Evolutionary conservation across 176 grass and related monocot genomes (phyloP).

Genomic region (Carex cristatella): DNA sequence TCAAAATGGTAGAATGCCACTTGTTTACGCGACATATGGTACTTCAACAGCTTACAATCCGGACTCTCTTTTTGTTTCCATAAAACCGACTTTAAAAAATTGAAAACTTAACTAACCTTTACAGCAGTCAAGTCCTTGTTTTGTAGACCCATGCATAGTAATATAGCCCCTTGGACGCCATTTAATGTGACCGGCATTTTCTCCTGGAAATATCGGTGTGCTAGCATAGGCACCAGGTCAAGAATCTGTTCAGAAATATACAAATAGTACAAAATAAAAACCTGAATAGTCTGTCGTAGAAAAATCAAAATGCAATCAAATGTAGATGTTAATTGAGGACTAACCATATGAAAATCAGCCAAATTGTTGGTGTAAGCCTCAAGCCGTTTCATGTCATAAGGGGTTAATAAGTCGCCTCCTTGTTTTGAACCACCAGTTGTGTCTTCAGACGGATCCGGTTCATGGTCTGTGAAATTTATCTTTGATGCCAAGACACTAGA

Average conservation of each 20-base stretch:
- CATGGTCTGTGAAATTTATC: constrained; percentile 60
- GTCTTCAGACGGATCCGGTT: constrained; percentile 22
- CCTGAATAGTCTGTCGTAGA: not conserved
- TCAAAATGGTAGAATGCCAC: not conserved
- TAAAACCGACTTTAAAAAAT: not conserved
- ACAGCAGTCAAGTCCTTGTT: constrained; percentile 63
- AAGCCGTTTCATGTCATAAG: constrained; percentile 88
- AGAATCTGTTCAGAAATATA: constrained; percentile 60
- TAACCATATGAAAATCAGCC: constrained; percentile 93
- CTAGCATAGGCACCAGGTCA: constrained; percentile 77
- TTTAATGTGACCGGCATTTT: constrained; percentile 73
- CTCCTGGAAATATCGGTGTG: constrained; percentile 85
- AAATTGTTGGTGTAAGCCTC: constrained; percentile 92
- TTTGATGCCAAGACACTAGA: constrained; percentile 75
- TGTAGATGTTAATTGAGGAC: constrained; percentile 25
- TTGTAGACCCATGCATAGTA: constrained; percentile 92
- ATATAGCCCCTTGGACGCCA: constrained; percentile 62
- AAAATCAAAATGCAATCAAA: not conserved
- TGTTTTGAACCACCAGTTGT: constrained; percentile 27
- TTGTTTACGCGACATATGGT: not conserved
- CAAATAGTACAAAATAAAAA: not conserved
- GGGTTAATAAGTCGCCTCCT: constrained; percentile 44
- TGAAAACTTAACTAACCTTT: constrained; percentile 56
- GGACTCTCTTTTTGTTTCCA: not conserved
- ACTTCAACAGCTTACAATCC: not conserved